These are phyloP conservation scores for Melocanna baccifera DNA, from an alignment of 176 grass and related monocot genomes.

Conservation along the genomic window DNA sequence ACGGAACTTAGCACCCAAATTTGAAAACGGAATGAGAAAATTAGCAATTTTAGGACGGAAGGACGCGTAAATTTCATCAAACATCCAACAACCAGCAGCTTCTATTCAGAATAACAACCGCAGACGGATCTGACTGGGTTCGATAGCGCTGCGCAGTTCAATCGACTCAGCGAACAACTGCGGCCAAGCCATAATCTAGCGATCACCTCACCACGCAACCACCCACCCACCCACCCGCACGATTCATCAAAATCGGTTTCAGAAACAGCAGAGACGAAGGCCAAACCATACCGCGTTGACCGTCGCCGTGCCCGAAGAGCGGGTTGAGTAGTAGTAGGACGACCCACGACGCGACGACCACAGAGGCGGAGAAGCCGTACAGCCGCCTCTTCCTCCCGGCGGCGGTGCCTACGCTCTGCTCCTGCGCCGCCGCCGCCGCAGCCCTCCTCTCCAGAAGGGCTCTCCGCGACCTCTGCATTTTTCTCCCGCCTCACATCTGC, in stretches of 20 bases:
- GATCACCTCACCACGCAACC: slow-evolving; percentile 29
- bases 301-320: slow-evolving; percentile 71
- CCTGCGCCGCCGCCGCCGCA: slow-evolving; percentile 44
- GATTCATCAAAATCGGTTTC: neutral
- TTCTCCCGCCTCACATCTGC: slow-evolving; percentile 49
- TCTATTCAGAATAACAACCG: slow-evolving; percentile 9
- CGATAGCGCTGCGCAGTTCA: neutral
- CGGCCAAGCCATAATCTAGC: neutral
- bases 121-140: slow-evolving; percentile 32
- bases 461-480: slow-evolving; percentile 95
- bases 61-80: neutral
- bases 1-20: neutral
- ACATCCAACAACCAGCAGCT: neutral
- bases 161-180: neutral
- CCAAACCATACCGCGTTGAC: slow-evolving; percentile 50
- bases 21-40: neutral
- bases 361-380: slow-evolving; percentile 68
- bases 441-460: slow-evolving; percentile 65
- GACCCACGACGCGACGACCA: slow-evolving; percentile 65
- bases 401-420: slow-evolving; percentile 28
- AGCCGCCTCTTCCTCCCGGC: slow-evolving; percentile 47
- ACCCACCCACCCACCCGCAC: neutral
- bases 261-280: neutral
- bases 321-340: slow-evolving; percentile 66
- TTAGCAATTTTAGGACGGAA: no score